A percentile compares a stretch with the other conserved stretches of the same genome.
Conservation (phyloP, 169 alveolate genomes). For the Plasmodium chabaudi region DNA sequence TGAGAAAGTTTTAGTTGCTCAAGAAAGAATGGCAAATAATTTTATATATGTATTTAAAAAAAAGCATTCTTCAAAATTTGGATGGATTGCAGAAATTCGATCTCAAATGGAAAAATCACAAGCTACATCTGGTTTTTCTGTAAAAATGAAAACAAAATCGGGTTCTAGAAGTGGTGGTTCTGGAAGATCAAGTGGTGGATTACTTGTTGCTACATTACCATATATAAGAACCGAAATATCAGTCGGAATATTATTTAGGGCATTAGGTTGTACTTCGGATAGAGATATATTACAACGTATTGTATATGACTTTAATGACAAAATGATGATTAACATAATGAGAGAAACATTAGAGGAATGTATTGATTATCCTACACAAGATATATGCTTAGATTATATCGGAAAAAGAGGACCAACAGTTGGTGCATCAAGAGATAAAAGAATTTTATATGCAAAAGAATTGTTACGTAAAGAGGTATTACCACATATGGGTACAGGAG, state of each 20-base stretch:
- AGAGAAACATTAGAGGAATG: slow-evolving; percentile 97
- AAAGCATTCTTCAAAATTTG: slow-evolving; percentile 96
- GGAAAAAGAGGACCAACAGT: slow-evolving; percentile 98
- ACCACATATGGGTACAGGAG: slow-evolving; percentile 98
- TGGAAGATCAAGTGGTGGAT: slow-evolving; percentile 87
- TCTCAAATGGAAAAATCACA: slow-evolving; percentile 95
- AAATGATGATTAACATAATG: slow-evolving; percentile 95
- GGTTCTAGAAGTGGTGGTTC: slow-evolving; percentile 83
- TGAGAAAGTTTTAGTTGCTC: slow-evolving; percentile 99
- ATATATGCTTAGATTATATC: slow-evolving; percentile 89
- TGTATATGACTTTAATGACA: slow-evolving; percentile 96
- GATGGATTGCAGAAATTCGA: slow-evolving; percentile 98
- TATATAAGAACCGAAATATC: slow-evolving; percentile 97
- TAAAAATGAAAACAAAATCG: slow-evolving; percentile 89
- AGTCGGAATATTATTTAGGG: slow-evolving; percentile 97
- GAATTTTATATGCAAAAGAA: slow-evolving; percentile 96
- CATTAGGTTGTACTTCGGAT: slow-evolving; percentile 95
- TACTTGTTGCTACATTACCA: slow-evolving; percentile 97
- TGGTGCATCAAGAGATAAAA: slow-evolving; percentile 92
- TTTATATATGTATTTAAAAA: slow-evolving; percentile 98
- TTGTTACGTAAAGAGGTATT: slow-evolving; percentile 96
- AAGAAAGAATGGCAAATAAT: slow-evolving; percentile 99
- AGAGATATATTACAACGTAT: slow-evolving; percentile 91
- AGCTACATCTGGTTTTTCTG: slow-evolving; percentile 95
- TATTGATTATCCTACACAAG: slow-evolving; percentile 94